Conservation (phyloP, 345 rosid genomes). For the Corchorus olitorius region DNA sequence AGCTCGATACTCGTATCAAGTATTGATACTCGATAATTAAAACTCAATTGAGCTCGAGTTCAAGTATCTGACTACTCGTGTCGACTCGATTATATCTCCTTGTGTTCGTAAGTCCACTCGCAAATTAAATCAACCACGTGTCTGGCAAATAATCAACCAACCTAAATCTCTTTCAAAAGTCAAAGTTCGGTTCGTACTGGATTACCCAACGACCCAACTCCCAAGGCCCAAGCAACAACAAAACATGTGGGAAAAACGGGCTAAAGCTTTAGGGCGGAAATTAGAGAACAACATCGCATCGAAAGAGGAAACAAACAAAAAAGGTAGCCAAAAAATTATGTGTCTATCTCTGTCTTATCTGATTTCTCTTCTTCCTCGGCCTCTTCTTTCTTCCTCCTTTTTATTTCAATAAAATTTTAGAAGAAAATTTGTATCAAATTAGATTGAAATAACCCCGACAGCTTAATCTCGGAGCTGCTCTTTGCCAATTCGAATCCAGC, state of each 20-base stretch:
- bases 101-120: no score
- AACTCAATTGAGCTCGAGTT: no score
- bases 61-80: no score
- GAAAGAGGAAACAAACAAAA: not conserved
- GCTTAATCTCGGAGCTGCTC: not conserved
- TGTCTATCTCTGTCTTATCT: constrained; percentile 19
- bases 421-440: not conserved
- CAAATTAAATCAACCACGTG: not conserved
- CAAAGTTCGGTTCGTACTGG: not conserved
- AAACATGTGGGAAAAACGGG: no score
- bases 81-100: no score
- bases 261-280: not conserved
- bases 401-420: no score
- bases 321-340: not conserved
- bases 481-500: not conserved
- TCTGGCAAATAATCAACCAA: not conserved
- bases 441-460: not conserved
- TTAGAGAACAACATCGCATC: not conserved
- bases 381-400: not conserved
- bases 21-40: no score
- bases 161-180: no score
- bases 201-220: not conserved
- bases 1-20: no score
- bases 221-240: not conserved
- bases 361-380: not conserved